Conservation (phyloP, 2,329 filamentous ascomycete genomes). For the Aspergillus cejpii region DNA sequence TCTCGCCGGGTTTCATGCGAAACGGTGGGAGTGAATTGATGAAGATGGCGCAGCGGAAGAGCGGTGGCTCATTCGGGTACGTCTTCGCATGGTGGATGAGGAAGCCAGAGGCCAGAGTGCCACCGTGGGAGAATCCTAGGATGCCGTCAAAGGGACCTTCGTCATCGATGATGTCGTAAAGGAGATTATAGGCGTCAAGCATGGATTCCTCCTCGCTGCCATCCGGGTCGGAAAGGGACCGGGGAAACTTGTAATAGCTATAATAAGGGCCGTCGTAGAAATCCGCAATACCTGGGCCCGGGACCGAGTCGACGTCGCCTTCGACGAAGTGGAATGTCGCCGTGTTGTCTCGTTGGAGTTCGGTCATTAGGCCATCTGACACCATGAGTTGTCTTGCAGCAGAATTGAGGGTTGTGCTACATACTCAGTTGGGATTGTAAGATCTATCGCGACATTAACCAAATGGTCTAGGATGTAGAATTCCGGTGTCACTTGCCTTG, state of each 20-base stretch:
- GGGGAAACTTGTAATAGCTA: constrained; percentile 29
- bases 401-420: constrained; percentile 3
- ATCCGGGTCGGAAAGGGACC: constrained; percentile 18
- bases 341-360: constrained; percentile 25
- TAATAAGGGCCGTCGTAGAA: constrained; percentile 30
- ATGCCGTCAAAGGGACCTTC: constrained; percentile 30
- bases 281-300: constrained; percentile 26
- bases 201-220: constrained; percentile 19
- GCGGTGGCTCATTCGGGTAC: constrained; percentile 15
- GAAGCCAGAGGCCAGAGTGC: constrained; percentile 26
- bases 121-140: constrained; percentile 34
- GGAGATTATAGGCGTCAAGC: constrained; percentile 21
- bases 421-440: constrained; percentile 25
- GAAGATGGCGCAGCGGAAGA: constrained; percentile 32
- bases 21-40: constrained; percentile 29
- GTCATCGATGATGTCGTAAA: constrained; percentile 24
- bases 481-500: constrained; percentile 14
- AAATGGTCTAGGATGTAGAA: not conserved
- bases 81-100: constrained; percentile 26
- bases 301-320: constrained; percentile 24
- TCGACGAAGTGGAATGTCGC: constrained; percentile 28
- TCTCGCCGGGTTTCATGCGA: constrained; percentile 21
- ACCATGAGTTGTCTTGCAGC: not conserved
- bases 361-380: constrained; percentile 23
- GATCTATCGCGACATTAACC: constrained; percentile 18